phyloP scores from a whole-genome alignment of 768 basidiomycete genomes.

The Pisolithus microcarpus region DNA sequence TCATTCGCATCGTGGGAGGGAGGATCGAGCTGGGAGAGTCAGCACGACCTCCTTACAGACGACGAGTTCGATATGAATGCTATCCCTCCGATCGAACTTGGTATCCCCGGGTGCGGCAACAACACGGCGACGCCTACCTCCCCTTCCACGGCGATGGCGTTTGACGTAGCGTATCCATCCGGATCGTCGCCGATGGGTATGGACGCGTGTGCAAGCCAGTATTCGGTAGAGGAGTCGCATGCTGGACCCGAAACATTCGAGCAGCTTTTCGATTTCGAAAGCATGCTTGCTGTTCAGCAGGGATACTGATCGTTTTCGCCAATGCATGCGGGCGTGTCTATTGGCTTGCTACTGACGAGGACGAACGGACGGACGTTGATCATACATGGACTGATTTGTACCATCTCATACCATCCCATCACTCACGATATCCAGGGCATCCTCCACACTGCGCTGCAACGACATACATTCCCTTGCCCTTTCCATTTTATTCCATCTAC shows the following conservation, averaged over 20 bases:
- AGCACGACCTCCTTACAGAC: conserved; percentile 35
- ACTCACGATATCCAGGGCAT: conserved; percentile 10
- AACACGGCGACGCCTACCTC: conserved; percentile 13
- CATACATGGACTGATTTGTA: conserved; percentile 25
- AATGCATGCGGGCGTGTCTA: conserved; percentile 31
- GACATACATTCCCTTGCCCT: conserved; percentile 10
- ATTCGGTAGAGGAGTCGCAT: conserved; percentile 19
- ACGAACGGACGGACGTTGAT: conserved; percentile 7
- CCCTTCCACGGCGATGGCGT: conserved; percentile 7
- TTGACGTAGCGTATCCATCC: conserved; percentile 17
- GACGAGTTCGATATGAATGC: conserved; percentile 63
- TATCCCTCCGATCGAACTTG: conserved; percentile 61
- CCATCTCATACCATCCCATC: conserved; percentile 10
- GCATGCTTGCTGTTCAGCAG: conserved; percentile 27
- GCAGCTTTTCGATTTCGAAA: conserved; percentile 31
- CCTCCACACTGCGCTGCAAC: conserved; percentile 16
- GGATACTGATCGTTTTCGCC: conserved; percentile 26
- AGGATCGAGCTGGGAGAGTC: conserved; percentile 27
- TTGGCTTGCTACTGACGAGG: conserved; percentile 17
- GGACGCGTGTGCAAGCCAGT: conserved; percentile 26
- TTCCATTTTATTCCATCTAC: conserved; percentile 2
- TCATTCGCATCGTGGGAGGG: conserved; percentile 27
- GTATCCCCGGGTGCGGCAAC: conserved; percentile 39
- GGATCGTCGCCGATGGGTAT: conserved; percentile 19
- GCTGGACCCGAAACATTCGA: conserved; percentile 28